Percentiles rank a stretch among this genome's conserved stretches.
Conservation (phyloP, 805 yeast genomes). For the Trichomonascus vanleenenianus region DNA sequence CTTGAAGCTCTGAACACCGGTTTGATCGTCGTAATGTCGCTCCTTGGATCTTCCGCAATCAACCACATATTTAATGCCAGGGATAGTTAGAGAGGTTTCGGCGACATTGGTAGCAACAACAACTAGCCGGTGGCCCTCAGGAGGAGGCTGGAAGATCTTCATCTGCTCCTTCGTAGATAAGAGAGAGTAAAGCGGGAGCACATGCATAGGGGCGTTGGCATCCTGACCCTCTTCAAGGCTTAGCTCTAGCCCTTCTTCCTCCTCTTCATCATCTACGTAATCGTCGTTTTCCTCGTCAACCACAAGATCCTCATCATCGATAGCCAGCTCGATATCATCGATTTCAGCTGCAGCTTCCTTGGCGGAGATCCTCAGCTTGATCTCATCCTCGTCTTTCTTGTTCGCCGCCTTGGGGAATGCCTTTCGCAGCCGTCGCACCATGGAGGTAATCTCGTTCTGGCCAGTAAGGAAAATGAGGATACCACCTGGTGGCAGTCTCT, state of each 20-base stretch:
- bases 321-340: constrained; percentile 67
- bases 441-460: constrained; percentile 76
- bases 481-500: constrained; percentile 84
- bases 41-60: constrained; percentile 95
- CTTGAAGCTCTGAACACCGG: constrained; percentile 89
- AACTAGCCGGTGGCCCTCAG: constrained; percentile 77
- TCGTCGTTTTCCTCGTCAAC: constrained; percentile 33
- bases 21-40: constrained; percentile 68
- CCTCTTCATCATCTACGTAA: constrained; percentile 36
- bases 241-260: constrained; percentile 49
- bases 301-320: constrained; percentile 21
- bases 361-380: constrained; percentile 43
- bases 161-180: constrained; percentile 93
- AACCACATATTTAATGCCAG: constrained; percentile 88
- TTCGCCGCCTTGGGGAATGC: constrained; percentile 58
- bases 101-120: constrained; percentile 97
- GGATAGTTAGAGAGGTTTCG: constrained; percentile 94
- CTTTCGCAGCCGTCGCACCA: constrained; percentile 60
- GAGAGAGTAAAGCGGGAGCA: constrained; percentile 84
- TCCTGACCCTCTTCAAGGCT: constrained; percentile 58
- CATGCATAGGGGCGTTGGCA: constrained; percentile 76
- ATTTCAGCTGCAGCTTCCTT: constrained; percentile 68
- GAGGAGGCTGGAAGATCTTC: constrained; percentile 83
- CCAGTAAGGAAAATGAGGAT: constrained; percentile 90
- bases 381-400: constrained; percentile 27